Evolutionary conservation across 495 filamentous ascomycete genomes (phyloP).

Genomic region (Aspergillus saccharolyticus): DNA sequence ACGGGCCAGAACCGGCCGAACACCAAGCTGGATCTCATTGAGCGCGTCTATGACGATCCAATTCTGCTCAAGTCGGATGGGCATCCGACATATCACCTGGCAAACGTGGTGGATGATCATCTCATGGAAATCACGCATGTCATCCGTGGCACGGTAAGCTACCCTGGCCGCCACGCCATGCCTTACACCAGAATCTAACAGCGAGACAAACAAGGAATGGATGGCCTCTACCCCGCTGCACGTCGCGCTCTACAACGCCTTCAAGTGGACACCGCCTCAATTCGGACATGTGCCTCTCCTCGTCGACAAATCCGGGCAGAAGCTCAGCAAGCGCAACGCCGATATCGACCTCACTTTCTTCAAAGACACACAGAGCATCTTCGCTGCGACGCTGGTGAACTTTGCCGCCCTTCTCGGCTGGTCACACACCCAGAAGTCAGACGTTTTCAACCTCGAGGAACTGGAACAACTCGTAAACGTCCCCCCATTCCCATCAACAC

Average conservation of each 20-base stretch:
- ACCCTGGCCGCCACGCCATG: not conserved
- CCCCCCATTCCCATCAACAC: not conserved
- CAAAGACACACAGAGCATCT: conserved; percentile 57
- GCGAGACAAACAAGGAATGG: conserved; percentile 62
- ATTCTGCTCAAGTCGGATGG: conserved; percentile 88
- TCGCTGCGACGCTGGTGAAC: conserved; percentile 73
- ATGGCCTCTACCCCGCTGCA: conserved; percentile 90
- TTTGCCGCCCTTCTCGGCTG: conserved; percentile 84
- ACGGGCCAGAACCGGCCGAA: conserved; percentile 47
- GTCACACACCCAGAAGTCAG: conserved; percentile 61
- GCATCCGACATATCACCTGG: conserved; percentile 91
- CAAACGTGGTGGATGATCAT: conserved; percentile 95
- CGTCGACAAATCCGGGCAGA: conserved; percentile 66
- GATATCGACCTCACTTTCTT: conserved; percentile 67
- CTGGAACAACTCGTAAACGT: conserved; percentile 63
- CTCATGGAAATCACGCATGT: conserved; percentile 94
- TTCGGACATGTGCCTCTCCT: conserved; percentile 91
- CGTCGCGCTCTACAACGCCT: conserved; percentile 77
- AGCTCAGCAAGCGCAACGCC: conserved; percentile 82
- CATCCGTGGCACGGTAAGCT: conserved; percentile 71
- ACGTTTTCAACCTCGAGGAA: conserved; percentile 65
- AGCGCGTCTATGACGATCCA: conserved; percentile 63
- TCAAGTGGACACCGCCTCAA: conserved; percentile 75
- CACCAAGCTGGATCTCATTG: conserved; percentile 39
- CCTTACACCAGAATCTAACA: not conserved